Conservation (phyloP, 345 rosid species). For the rapeseed (Brassica napus) region Da-Ae NC_063438.1:24269001-24269500, state of each 20-base stretch:
- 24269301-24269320: neutral
- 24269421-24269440: neutral
- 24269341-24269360: neutral
- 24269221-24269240: too few relatives aligned
- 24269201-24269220: too few relatives aligned
- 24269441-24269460: neutral
- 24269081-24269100: too few relatives aligned
- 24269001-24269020: neutral
- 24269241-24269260: neutral
- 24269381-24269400: neutral
- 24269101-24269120: too few relatives aligned
- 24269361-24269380: neutral
- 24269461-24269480: neutral
- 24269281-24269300: too few relatives aligned
- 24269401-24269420: neutral
- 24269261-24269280: too few relatives aligned
- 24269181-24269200: too few relatives aligned
- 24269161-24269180: too few relatives aligned
- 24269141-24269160: too few relatives aligned
- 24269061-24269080: too few relatives aligned
- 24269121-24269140: too few relatives aligned
- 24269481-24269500: neutral
- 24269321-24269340: neutral
- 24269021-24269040: neutral
- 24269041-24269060: too few relatives aligned